These are phyloP conservation scores for Meyerozyma elateridarum DNA, from an alignment of 1,139 yeast species.

Conservation along the genomic window DNA sequence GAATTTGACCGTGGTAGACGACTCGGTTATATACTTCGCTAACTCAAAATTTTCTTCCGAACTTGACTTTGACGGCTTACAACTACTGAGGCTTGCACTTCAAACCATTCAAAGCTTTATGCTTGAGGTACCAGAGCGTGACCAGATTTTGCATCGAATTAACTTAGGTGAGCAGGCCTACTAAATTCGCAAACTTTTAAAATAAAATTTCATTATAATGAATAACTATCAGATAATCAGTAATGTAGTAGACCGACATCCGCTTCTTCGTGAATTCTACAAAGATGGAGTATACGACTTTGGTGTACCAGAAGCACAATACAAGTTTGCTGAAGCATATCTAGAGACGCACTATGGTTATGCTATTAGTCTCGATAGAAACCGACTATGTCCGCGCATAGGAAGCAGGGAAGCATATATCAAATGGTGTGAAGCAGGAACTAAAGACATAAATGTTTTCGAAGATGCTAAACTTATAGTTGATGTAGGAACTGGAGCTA, in stretches of 20 bases:
- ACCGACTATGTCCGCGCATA: conserved; percentile 18
- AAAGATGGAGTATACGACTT: conserved; percentile 10
- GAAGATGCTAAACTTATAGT: conserved; percentile 10
- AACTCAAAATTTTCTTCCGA: too few relatives aligned
- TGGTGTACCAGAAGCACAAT: conserved; percentile 13
- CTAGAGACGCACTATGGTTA: conserved; percentile 14
- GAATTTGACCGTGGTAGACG: too few relatives aligned
- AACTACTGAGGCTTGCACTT: too few relatives aligned
- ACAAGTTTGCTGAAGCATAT: conserved; percentile 15
- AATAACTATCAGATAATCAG: too few relatives aligned
- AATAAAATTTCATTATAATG: too few relatives aligned
- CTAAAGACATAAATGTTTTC: conserved; percentile 1
- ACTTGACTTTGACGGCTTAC: too few relatives aligned
- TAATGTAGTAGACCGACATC: background rate
- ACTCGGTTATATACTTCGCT: too few relatives aligned
- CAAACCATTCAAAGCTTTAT: too few relatives aligned
- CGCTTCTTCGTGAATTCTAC: background rate
- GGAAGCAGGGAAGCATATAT: conserved; percentile 18
- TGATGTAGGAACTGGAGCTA: conserved; percentile 23
- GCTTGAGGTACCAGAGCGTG: too few relatives aligned
- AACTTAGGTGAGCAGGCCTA: too few relatives aligned
- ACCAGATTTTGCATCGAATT: too few relatives aligned
- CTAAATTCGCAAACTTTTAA: too few relatives aligned
- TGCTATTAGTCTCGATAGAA: conserved; percentile 11
- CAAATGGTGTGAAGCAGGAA: conserved; percentile 9